phyloP scores from a whole-genome alignment of 495 filamentous ascomycete species.

The Apiosordaria backusii region DNA sequence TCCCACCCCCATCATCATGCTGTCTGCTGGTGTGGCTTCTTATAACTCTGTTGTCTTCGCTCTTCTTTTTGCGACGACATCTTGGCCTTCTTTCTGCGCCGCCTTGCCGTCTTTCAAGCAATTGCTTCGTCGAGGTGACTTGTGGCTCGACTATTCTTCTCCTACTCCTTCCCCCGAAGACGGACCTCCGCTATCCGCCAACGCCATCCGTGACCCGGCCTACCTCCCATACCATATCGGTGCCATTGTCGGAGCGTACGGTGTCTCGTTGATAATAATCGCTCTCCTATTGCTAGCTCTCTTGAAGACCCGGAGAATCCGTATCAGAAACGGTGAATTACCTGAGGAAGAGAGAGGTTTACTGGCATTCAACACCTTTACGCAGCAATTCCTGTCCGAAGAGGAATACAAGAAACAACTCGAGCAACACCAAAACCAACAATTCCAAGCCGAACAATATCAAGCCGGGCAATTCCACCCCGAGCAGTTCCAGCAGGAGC shows the following conservation, averaged over 20 bases:
- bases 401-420: slow-evolving; percentile 30
- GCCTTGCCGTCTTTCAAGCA: slow-evolving; percentile 27
- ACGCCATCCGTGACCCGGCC: slow-evolving; percentile 53
- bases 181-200: slow-evolving; percentile 52
- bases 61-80: slow-evolving; percentile 34
- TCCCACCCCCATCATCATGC: slow-evolving; percentile 31
- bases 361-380: slow-evolving; percentile 28
- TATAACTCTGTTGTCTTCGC: slow-evolving; percentile 31
- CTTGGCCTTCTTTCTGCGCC: slow-evolving; percentile 32
- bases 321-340: slow-evolving; percentile 33
- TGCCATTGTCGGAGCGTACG: slow-evolving; percentile 75
- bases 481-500: slow-evolving; percentile 12
- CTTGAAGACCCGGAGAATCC: slow-evolving; percentile 42
- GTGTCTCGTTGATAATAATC: slow-evolving; percentile 65
- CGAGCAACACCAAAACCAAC: slow-evolving; percentile 15
- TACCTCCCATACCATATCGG: slow-evolving; percentile 72
- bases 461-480: slow-evolving; percentile 8
- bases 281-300: slow-evolving; percentile 59
- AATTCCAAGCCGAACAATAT: slow-evolving; percentile 11
- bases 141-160: slow-evolving; percentile 50
- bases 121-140: slow-evolving; percentile 34
- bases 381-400: slow-evolving; percentile 32
- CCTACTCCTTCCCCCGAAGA: slow-evolving; percentile 57
- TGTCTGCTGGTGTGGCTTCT: slow-evolving; percentile 18
- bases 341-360: slow-evolving; percentile 19